These are phyloP conservation scores for Yarrowia porcina DNA, from an alignment of 805 yeast genomes.

Conservation along the genomic window DNA sequence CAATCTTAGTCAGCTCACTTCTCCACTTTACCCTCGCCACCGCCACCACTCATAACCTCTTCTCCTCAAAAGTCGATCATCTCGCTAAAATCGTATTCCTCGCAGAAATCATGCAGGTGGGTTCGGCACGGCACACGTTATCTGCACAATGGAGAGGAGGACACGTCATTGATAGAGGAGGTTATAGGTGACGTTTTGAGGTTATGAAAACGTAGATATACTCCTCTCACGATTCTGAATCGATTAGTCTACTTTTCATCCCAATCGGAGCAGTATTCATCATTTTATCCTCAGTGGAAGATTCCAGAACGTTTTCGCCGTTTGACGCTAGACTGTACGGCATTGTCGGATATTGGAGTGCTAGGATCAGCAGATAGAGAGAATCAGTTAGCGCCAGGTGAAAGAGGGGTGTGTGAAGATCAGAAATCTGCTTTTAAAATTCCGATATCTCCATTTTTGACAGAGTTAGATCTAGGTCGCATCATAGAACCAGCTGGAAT, in stretches of 20 bases:
- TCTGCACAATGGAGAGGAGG: too few species aligned
- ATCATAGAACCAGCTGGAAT: too few species aligned
- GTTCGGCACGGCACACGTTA: neutral
- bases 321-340: neutral
- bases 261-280: neutral
- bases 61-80: neutral
- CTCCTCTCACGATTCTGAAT: too few species aligned
- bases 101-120: conserved; percentile 1
- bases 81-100: conserved; percentile 10
- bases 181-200: too few species aligned
- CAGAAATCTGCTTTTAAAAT: neutral
- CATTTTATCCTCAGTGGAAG: neutral
- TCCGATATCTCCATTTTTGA: neutral
- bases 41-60: neutral
- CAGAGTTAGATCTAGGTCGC: neutral
- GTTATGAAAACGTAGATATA: too few species aligned
- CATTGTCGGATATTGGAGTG: neutral
- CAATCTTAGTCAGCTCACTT: neutral
- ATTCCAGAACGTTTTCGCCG: conserved; percentile 1
- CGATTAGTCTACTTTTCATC: neutral
- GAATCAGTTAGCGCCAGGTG: too few species aligned
- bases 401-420: too few species aligned
- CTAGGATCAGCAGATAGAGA: too few species aligned
- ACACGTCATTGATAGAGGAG: too few species aligned
- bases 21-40: neutral